Conservation (phyloP, 164 flowering plant species). For the Aristolochia fimbriata region DNA sequence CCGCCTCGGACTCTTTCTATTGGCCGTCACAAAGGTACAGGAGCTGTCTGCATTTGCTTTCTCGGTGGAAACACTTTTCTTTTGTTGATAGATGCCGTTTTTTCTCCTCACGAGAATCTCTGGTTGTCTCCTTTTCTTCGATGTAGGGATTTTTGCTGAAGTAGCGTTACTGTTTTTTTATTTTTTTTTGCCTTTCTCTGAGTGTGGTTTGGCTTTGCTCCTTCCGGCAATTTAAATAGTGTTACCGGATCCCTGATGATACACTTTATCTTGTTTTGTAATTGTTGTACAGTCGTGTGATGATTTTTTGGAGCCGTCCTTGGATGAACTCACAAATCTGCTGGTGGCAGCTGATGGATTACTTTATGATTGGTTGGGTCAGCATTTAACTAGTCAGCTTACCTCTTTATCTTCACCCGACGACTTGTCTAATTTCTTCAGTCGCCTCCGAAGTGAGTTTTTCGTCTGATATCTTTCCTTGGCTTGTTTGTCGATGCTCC, state of each 20-base stretch:
- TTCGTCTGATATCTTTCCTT: not conserved
- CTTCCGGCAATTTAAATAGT: not conserved
- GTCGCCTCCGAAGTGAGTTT: slow-evolving; percentile 49
- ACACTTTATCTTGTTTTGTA: not conserved
- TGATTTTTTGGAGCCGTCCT: slow-evolving; percentile 67
- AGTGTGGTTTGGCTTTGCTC: not conserved
- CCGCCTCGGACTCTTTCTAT: slow-evolving; percentile 54
- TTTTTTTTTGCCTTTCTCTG: too few relatives aligned
- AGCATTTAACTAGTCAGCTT: slow-evolving; percentile 42
- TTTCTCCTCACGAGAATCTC: not conserved
- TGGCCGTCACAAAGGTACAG: slow-evolving; percentile 68
- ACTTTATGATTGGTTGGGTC: slow-evolving; percentile 43
- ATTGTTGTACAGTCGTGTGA: slow-evolving; percentile 49
- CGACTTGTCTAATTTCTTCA: slow-evolving; percentile 74
- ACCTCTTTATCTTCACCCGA: slow-evolving; percentile 63
- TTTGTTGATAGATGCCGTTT: not conserved
- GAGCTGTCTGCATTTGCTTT: not conserved
- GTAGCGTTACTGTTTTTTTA: too few relatives aligned
- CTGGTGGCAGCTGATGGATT: slow-evolving; percentile 44
- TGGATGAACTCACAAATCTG: slow-evolving; percentile 56
- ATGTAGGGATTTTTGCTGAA: too few relatives aligned
- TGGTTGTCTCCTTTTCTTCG: not conserved
- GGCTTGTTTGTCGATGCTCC: not conserved
- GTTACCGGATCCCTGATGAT: not conserved
- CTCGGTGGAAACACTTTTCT: not conserved